phyloP scores from a whole-genome alignment of 108 stramenopile genomes.

The Pseudonitzschia delicatissima region DNA sequence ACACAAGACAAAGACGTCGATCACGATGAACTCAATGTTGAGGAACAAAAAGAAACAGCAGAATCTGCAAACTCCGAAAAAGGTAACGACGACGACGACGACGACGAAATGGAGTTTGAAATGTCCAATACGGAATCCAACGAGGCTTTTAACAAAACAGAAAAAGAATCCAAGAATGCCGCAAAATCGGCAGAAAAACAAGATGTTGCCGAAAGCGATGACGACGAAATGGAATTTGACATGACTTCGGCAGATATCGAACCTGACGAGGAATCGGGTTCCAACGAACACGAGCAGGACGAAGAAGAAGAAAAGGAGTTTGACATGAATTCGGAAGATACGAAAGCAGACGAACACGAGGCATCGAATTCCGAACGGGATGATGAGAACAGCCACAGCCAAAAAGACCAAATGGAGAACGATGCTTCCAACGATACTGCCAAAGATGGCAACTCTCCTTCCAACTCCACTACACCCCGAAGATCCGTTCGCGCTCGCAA shows the following conservation, averaged over 20 bases:
- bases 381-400: background rate
- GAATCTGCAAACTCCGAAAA: background rate
- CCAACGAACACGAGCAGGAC: background rate
- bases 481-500: slow-evolving; percentile 13
- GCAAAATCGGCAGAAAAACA: background rate
- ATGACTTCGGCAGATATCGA: too few species aligned
- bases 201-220: background rate
- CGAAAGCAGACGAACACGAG: too few species aligned
- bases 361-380: too few species aligned
- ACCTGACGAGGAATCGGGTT: background rate
- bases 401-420: background rate
- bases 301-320: background rate
- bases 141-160: background rate
- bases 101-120: background rate
- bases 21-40: background rate
- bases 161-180: background rate
- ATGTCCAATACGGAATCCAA: background rate
- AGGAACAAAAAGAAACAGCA: background rate
- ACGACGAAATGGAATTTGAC: background rate
- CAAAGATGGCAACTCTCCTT: too few species aligned
- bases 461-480: background rate
- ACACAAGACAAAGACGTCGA: too few species aligned
- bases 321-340: background rate
- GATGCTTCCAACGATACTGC: background rate
- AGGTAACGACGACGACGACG: background rate